phyloP scores from a whole-genome alignment of 106 monocot species.

The Posidonia australis region DNA sequence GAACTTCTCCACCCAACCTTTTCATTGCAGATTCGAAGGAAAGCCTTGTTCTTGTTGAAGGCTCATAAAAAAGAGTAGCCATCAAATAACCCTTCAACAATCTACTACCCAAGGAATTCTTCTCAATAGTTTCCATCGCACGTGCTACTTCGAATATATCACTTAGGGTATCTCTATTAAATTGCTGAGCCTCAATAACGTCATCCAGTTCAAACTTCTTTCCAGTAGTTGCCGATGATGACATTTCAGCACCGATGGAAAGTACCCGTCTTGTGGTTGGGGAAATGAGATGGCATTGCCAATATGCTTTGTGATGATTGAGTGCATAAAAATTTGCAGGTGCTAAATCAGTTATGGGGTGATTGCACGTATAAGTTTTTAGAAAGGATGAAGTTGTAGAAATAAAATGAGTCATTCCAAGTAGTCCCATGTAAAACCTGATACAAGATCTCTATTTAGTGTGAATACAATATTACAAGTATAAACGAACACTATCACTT shows the following conservation, averaged over 20 bases:
- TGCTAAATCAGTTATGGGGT: background rate
- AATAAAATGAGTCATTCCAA: background rate
- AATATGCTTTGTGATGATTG: background rate
- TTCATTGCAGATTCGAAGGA: conserved; percentile 98
- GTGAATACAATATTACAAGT: no score
- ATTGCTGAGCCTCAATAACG: conserved; percentile 94
- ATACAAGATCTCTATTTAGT: background rate
- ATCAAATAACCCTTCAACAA: conserved; percentile 73
- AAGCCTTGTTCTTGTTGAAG: conserved; percentile 91
- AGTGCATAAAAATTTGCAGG: background rate
- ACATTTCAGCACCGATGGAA: conserved; percentile 9
- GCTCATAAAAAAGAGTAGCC: conserved; percentile 98
- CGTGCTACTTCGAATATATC: conserved; percentile 74
- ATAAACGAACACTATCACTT: no score
- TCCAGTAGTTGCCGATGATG: conserved; percentile 3
- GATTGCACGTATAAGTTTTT: background rate
- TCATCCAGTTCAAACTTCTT: conserved; percentile 68
- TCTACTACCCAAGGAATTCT: conserved; percentile 32
- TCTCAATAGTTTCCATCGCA: conserved; percentile 85
- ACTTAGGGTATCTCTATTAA: conserved; percentile 54
- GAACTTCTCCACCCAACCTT: conserved; percentile 88
- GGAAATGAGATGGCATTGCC: background rate
- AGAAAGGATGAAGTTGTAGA: background rate
- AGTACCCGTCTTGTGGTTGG: background rate
- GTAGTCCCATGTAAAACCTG: background rate